A percentile compares a stretch with the other conserved stretches of the same genome.
These are phyloP conservation scores for Podospora conica DNA, from an alignment of 495 filamentous ascomycete genomes.

Conservation along the genomic window DNA sequence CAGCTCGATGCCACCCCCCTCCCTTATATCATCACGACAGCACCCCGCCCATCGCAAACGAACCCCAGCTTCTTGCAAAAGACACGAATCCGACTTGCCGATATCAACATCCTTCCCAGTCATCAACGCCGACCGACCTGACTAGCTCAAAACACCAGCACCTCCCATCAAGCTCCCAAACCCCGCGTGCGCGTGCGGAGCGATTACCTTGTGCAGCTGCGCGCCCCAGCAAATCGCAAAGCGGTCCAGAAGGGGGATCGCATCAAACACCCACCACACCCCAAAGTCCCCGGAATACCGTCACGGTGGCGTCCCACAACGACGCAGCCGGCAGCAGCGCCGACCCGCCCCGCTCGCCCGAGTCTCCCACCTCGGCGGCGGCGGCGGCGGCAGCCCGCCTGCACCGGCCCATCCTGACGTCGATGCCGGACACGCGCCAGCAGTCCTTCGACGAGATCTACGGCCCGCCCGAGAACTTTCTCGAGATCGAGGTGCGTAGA, in stretches of 20 bases:
- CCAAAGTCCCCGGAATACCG: constrained; percentile 24
- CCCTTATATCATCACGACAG: not conserved
- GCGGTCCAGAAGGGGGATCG: not conserved
- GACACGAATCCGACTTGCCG: not conserved
- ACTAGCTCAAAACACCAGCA: not conserved
- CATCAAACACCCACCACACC: not conserved
- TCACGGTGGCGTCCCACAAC: constrained; percentile 32
- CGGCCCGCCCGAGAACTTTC: constrained; percentile 95
- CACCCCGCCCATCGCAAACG: not conserved
- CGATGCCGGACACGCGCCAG: constrained; percentile 75
- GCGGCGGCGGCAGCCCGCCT: constrained; percentile 39
- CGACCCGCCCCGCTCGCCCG: constrained; percentile 21
- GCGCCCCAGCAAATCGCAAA: not conserved
- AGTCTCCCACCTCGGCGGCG: constrained; percentile 25
- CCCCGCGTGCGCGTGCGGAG: not conserved
- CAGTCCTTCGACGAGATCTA: constrained; percentile 99
- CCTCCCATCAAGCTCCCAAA: not conserved
- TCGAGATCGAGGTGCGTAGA: constrained; percentile 83
- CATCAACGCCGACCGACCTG: not conserved
- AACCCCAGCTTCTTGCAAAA: not conserved
- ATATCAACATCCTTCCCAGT: not conserved
- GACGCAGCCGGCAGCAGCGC: constrained; percentile 19
- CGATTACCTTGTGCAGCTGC: not conserved
- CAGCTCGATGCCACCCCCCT: not conserved
- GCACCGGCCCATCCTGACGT: constrained; percentile 61